Base-by-base conservation (phyloP, 768 basidiomycete genomes). In the Lyophyllum semitale region DNA sequence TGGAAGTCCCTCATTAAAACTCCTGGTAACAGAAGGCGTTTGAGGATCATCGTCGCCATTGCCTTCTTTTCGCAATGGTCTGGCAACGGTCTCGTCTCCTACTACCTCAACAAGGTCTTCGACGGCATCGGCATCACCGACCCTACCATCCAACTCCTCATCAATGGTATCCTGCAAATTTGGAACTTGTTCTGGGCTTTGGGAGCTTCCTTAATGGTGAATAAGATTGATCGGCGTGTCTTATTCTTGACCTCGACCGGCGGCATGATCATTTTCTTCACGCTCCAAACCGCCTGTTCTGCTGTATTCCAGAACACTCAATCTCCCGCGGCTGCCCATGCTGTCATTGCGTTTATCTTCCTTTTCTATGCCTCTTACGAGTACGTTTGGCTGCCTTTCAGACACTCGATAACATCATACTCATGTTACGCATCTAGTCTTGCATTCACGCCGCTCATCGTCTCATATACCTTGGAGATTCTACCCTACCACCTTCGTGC, bases 51-150 rank as follows among this genome's bases (percentile, higher is more conserved):
- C 68, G 67, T 89, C 58, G 87, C 86, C 44, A 74, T 92, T 52
- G 89, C 88, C 44, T 88, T 88, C 80, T 91, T 92, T 80, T 91
- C 89, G 2, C 88, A 90, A 63, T 91, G 89, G 90, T 91, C 88
- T 9, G 90, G 89, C 13, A 91, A 91, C 63, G 90, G 90, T 65
- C 85, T 93, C 51, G 86, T 90, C 48, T 90, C 88, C 7, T 91
- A 87, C 77, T 93, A 93, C 76, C 82, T 93, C 64, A 86, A 77
- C 73, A 77, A 81, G 68, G 85, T 93, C 48, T 84, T 93, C 69
- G 68, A 78, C 58, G 75, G 81, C 54, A 85, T 89, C 53, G 87
- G 87, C 54, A 85, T 90, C 64, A 84, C 81, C 12, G 72, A 82
- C 62, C 67, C 78, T 8, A 78, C 80, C 52, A 83, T 74, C 55